These are phyloP conservation scores for Volvox reticuliferus DNA, from an alignment of 139 green algal species.

Conservation along the genomic window DNA sequence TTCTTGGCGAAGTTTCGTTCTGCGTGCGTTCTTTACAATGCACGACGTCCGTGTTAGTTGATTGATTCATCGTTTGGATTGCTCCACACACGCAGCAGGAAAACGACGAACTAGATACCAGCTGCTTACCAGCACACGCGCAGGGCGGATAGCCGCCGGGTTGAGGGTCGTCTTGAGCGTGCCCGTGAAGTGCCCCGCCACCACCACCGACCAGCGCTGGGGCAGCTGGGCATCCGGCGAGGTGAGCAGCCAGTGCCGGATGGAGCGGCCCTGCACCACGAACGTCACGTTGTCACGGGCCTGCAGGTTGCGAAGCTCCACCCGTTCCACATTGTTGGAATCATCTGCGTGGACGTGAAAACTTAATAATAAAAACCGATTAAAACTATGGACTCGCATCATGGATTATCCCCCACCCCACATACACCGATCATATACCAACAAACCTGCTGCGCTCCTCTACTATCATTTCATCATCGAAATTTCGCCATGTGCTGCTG, in stretches of 20 bases:
- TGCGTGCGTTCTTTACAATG: neutral
- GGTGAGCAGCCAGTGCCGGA: slow-evolving; percentile 10
- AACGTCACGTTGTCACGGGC: neutral
- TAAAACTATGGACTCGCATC: too few species aligned
- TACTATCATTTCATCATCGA: too few species aligned
- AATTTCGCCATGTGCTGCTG: too few species aligned
- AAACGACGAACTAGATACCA: too few species aligned
- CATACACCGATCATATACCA: too few species aligned
- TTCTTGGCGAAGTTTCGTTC: too few species aligned
- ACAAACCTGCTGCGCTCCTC: too few species aligned
- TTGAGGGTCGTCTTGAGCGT: slow-evolving; percentile 7
- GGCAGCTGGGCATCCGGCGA: neutral
- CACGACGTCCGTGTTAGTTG: too few species aligned
- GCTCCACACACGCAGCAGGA: too few species aligned
- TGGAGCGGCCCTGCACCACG: neutral
- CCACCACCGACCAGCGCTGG: slow-evolving; percentile 24
- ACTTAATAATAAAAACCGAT: too few species aligned
- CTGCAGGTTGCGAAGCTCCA: neutral
- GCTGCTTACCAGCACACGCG: neutral
- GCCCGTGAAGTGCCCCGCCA: slow-evolving; percentile 17
- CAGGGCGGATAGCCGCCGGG: neutral
- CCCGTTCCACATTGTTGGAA: slow-evolving; percentile 9
- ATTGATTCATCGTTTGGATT: too few species aligned
- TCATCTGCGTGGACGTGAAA: neutral
- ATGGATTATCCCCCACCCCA: too few species aligned